A percentile compares a stretch with the other conserved stretches of the same genome.
Conservation (phyloP, 2,329 filamentous ascomycete genomes). For the Knoxdaviesia capensis region DNA sequence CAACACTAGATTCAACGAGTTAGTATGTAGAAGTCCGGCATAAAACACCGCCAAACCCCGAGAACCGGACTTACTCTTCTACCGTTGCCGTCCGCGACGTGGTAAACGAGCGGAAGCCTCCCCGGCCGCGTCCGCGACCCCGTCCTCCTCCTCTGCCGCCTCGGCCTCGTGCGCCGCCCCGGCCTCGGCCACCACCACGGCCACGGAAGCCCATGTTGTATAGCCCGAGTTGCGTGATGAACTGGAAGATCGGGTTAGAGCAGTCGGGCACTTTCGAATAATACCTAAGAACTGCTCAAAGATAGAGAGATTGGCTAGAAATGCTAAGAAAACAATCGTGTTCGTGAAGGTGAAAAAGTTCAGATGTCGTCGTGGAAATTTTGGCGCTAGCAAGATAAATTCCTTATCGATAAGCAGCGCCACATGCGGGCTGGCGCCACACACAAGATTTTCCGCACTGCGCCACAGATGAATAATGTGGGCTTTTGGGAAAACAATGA, state of each 20-base stretch:
- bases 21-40: not conserved
- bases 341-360: not conserved
- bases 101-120: slow-evolving; percentile 19
- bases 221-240: not conserved
- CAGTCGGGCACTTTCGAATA: no score
- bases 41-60: no score
- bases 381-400: no score
- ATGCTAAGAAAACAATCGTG: not conserved
- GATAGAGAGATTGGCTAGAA: not conserved
- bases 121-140: slow-evolving; percentile 12
- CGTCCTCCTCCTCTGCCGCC: slow-evolving; percentile 14
- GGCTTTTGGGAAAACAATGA: no score
- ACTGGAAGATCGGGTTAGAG: not conserved
- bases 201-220: slow-evolving; percentile 3
- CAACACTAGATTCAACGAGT: slow-evolving; percentile 10
- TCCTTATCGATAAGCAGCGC: no score
- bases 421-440: no score
- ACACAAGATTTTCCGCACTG: no score
- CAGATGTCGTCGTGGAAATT: no score
- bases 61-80: slow-evolving; percentile 11
- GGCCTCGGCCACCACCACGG: slow-evolving; percentile 8
- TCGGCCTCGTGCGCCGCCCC: slow-evolving; percentile 6
- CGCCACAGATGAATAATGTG: no score
- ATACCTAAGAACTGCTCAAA: no score
- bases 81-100: slow-evolving; percentile 23